Percentiles rank a stretch among this genome's conserved stretches.
These are phyloP conservation scores for Anthracocystis panici-leucophaei DNA, from an alignment of 1,284 basidiomycete species.

Conservation along the genomic window DNA sequence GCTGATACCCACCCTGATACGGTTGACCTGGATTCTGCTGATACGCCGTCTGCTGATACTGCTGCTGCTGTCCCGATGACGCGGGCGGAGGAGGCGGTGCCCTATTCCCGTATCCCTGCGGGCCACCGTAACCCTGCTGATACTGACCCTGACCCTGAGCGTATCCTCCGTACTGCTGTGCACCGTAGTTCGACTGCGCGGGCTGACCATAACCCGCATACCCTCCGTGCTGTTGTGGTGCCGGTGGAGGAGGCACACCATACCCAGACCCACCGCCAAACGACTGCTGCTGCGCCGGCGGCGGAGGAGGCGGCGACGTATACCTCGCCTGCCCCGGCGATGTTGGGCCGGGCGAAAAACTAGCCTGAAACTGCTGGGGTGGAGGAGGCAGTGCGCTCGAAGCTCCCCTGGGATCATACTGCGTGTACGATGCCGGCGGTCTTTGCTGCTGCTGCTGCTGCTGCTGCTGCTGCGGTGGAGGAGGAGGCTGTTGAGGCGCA, in stretches of 20 bases:
- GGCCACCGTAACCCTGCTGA: conserved; percentile 10
- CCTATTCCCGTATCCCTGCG: conserved; percentile 14
- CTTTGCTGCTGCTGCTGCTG: conserved; percentile 6
- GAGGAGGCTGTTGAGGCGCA: conserved; percentile 1
- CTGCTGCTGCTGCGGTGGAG: background rate
- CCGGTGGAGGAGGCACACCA: conserved; percentile 12
- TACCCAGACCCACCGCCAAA: conserved; percentile 14
- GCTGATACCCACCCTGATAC: conserved; percentile 22
- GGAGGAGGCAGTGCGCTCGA: conserved; percentile 27
- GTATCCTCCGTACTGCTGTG: conserved; percentile 20
- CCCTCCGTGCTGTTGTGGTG: conserved; percentile 13
- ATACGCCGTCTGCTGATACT: conserved; percentile 10
- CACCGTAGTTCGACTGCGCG: conserved; percentile 19
- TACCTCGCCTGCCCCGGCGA: conserved; percentile 25
- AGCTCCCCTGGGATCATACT: conserved; percentile 12
- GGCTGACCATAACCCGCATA: conserved; percentile 20
- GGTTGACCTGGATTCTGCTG: conserved; percentile 6
- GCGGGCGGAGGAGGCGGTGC: conserved; percentile 19
- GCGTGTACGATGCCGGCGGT: conserved; percentile 17
- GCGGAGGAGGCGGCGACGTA: conserved; percentile 28
- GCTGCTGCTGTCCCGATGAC: conserved; percentile 14
- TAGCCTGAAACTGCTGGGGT: conserved; percentile 34
- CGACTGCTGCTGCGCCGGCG: background rate
- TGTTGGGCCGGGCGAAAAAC: conserved; percentile 11
- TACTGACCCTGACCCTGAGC: conserved; percentile 9